These are phyloP conservation scores for Myxozyma kluyveri DNA, from an alignment of 805 yeast species.

Conservation along the genomic window DNA sequence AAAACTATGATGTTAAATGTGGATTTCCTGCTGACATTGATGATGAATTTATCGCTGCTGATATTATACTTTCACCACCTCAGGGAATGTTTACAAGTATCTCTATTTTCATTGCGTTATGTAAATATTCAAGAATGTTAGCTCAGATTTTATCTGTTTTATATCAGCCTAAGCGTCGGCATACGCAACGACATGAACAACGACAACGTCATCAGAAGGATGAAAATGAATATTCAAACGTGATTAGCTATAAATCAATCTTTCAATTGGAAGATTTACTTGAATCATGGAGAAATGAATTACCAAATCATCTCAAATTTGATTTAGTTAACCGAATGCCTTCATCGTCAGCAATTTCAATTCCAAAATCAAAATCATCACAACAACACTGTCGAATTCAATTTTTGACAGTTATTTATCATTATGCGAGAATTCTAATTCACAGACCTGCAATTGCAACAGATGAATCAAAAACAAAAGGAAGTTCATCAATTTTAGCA, in stretches of 20 bases:
- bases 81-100: slow-evolving; percentile 33
- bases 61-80: slow-evolving; percentile 21
- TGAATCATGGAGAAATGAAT: slow-evolving; percentile 73
- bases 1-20: slow-evolving; percentile 82
- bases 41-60: slow-evolving; percentile 32
- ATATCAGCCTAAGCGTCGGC: slow-evolving; percentile 34
- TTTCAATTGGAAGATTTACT: slow-evolving; percentile 57
- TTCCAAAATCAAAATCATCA: background rate
- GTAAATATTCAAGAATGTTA: slow-evolving; percentile 41
- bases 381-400: slow-evolving; percentile 34
- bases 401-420: slow-evolving; percentile 55
- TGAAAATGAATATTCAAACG: background rate
- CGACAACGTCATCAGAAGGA: background rate
- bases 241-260: slow-evolving; percentile 28
- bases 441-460: slow-evolving; percentile 52
- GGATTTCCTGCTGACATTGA: slow-evolving; percentile 56
- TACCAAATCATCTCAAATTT: slow-evolving; percentile 60
- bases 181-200: too few relatives aligned
- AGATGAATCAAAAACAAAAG: slow-evolving; percentile 20
- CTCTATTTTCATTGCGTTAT: slow-evolving; percentile 27
- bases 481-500: slow-evolving; percentile 37
- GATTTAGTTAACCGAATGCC: slow-evolving; percentile 44
- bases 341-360: slow-evolving; percentile 9
- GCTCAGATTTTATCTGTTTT: slow-evolving; percentile 67
- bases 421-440: slow-evolving; percentile 60